phyloP scores from a whole-genome alignment of 2,329 filamentous ascomycete species.

The Sporothrix globosa region DNA sequence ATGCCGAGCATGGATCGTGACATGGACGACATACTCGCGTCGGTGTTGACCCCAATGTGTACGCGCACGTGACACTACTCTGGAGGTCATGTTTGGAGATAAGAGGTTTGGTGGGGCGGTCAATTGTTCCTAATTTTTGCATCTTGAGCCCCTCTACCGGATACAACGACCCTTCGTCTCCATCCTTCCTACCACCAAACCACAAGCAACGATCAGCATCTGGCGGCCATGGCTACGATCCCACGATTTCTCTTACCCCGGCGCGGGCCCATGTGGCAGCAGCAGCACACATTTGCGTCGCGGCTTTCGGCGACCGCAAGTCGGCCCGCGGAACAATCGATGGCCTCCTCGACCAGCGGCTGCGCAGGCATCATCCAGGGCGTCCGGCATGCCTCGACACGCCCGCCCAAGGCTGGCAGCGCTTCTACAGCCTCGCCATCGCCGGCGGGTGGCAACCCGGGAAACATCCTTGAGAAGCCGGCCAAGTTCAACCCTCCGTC shows the following conservation, averaged over 20 bases:
- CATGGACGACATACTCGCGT: neutral
- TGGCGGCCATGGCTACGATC: conserved; percentile 52
- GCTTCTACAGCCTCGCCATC: conserved; percentile 42
- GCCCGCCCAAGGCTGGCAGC: conserved; percentile 35
- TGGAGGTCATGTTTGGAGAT: no score
- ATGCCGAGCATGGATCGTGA: conserved; percentile 22
- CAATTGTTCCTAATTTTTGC: neutral
- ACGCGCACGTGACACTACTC: neutral
- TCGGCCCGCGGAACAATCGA: conserved; percentile 22
- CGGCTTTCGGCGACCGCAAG: conserved; percentile 24
- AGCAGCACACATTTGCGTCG: conserved; percentile 33
- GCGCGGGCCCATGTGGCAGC: conserved; percentile 59
- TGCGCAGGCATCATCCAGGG: conserved; percentile 20
- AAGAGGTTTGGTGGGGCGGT: neutral
- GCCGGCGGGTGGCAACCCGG: conserved; percentile 45
- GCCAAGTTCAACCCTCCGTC: conserved; percentile 90
- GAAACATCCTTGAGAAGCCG: conserved; percentile 75
- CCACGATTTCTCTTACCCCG: conserved; percentile 71
- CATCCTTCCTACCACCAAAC: neutral
- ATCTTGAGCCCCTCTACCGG: conserved; percentile 16
- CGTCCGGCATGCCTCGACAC: conserved; percentile 31
- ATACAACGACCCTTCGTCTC: neutral
- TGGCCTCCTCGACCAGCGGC: neutral
- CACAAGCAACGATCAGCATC: neutral
- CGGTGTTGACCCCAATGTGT: neutral